Evolutionary conservation across 2,329 filamentous ascomycete species (phyloP), one percentile per base, ranked within the genome.

Genomic region (Pseudocercospora ulei): DNA sequence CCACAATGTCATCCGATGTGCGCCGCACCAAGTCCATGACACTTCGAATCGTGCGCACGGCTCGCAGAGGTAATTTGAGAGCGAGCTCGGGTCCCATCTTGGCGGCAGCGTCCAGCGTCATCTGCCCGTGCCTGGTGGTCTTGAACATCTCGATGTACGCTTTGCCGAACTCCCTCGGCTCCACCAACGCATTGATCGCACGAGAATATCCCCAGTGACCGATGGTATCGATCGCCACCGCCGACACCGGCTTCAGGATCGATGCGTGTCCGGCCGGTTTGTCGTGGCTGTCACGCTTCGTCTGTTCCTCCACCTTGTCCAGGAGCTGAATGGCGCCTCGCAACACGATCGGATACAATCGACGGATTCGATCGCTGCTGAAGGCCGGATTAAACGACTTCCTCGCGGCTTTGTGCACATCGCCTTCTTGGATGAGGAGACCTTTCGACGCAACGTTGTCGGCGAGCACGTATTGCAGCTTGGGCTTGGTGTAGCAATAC

Each of bases 371-470:
- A 11, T 40, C 27, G 7, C 33, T 22, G 17, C 29, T 40, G 20
- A 43, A 48, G 3, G 43, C 42, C 2, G 39, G 35, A 7, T 35
- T 25, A 13, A 46, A 38, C 7, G 22, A 23, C 24, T 43, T 46
- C 12, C 42, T 25, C 18, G 39, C 38, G 8, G n/a, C 24, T n/a
- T 38, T 35, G 24, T 47, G 41, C 6, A 27, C 30, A 7, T 39
- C 31, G 7, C 41, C 41, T 39, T 47, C 45, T n/a, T 29, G 41
- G 13, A 47, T 35, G 7, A 45, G 24, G 12, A 47, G 42, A 7
- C 45, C 41, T 31, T 38, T 20, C 5, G 29, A 13, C 2, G 38
- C 17, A 12, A 42, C 22, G 12, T 42, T 38, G 9, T 35, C 23
- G 14, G 43, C 39, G 4, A 46, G 24, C 6, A 46, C 14, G 12